Percentiles rank a stretch among this genome's conserved stretches.
These are phyloP conservation scores for Pyrus betulifolia DNA, from an alignment of 306 rosid species.

Conservation along the genomic window DNA sequence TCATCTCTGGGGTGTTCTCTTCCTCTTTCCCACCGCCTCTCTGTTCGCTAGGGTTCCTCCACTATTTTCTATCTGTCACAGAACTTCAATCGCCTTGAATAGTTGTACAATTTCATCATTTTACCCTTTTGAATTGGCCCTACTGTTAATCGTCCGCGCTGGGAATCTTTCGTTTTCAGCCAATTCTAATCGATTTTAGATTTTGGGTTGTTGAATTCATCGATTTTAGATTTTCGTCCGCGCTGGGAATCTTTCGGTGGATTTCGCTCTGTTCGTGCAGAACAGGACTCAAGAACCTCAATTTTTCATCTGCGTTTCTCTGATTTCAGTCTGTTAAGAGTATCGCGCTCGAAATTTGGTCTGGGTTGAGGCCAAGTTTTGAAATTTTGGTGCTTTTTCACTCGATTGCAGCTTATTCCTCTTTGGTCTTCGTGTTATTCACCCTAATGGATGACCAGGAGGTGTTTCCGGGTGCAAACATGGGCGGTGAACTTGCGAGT, in stretches of 20 bases:
- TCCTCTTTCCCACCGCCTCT: neutral
- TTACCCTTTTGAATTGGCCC: neutral
- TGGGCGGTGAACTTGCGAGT: constrained; percentile 53
- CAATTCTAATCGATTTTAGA: neutral
- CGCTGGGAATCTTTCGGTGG: too few species aligned
- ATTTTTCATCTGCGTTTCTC: constrained; percentile 3
- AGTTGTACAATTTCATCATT: neutral
- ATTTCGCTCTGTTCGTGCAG: neutral
- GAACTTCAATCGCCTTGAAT: neutral
- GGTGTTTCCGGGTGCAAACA: constrained; percentile 54
- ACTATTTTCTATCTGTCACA: neutral
- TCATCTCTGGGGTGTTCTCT: neutral
- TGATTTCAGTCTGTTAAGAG: neutral
- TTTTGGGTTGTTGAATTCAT: neutral
- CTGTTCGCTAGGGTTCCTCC: neutral
- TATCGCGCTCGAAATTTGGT: neutral
- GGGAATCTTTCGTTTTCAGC: neutral
- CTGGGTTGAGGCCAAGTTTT: neutral
- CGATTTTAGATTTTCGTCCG: too few species aligned
- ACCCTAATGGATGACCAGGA: constrained; percentile 81
- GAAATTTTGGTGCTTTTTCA: neutral
- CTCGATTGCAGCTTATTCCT: constrained; percentile 1
- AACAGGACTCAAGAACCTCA: neutral
- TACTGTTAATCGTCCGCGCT: neutral
- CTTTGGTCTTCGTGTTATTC: neutral